Evolutionary conservation across 164 flowering plant genomes (phyloP).

Genomic region (Umbellularia californica): DNA sequence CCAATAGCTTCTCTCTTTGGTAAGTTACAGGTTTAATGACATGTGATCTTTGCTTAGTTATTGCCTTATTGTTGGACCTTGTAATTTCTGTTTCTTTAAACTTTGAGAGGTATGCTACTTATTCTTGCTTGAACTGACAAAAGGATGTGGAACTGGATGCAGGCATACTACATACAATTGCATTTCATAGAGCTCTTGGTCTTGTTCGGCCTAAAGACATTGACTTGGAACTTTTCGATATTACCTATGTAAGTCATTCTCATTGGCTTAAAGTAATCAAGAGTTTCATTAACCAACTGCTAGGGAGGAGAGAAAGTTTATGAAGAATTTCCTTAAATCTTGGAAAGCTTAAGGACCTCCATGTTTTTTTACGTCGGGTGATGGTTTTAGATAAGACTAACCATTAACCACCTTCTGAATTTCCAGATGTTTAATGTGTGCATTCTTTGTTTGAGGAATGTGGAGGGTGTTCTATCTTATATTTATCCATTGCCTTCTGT

Average conservation of each 20-base stretch:
- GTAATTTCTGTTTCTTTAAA: background rate
- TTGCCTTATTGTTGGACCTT: background rate
- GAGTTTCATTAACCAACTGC: too few relatives aligned
- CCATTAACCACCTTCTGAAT: too few relatives aligned
- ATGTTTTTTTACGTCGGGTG: too few relatives aligned
- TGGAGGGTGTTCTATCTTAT: too few relatives aligned
- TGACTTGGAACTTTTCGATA: slow-evolving; percentile 88
- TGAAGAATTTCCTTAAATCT: too few relatives aligned
- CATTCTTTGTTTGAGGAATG: too few relatives aligned
- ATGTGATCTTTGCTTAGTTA: background rate
- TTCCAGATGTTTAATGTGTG: too few relatives aligned
- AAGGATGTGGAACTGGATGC: slow-evolving; percentile 21
- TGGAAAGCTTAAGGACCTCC: too few relatives aligned
- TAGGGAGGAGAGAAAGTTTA: too few relatives aligned
- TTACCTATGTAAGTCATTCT: slow-evolving; percentile 78
- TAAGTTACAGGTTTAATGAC: background rate
- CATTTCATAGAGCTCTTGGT: slow-evolving; percentile 93
- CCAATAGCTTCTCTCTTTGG: background rate
- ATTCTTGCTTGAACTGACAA: background rate
- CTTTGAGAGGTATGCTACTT: background rate
- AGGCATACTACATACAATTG: slow-evolving; percentile 91
- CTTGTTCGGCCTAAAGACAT: slow-evolving; percentile 90
- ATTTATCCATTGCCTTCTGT: too few relatives aligned
- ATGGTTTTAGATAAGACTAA: too few relatives aligned
- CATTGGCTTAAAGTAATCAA: too few relatives aligned